Conservation (phyloP, 352 stramenopile species). For the Globisporangium apiculatum region DNA sequence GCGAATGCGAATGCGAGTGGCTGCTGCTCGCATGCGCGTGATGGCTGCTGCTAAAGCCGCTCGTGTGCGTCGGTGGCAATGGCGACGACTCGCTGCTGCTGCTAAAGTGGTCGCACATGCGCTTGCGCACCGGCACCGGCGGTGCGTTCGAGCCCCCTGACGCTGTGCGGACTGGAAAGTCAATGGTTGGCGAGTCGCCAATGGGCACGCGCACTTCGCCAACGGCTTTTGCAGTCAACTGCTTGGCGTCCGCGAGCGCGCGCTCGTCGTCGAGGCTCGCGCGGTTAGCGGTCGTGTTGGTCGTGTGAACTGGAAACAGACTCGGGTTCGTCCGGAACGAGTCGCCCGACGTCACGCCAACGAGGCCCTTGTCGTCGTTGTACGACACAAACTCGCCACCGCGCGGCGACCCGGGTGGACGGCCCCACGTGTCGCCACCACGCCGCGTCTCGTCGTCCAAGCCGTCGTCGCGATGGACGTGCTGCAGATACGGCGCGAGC, state of each 20-base stretch:
- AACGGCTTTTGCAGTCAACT: conserved; percentile 9
- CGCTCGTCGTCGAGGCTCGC: conserved; percentile 15
- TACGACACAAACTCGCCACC: conserved; percentile 37
- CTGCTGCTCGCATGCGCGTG: not conserved
- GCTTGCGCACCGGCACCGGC: conserved; percentile 7
- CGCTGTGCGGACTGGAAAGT: conserved; percentile 5
- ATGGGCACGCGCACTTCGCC: conserved; percentile 11
- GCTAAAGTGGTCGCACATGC: conserved; percentile 15
- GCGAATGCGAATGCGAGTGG: too few species aligned
- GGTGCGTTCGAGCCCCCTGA: not conserved
- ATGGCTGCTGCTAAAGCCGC: not conserved
- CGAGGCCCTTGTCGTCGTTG: conserved; percentile 42
- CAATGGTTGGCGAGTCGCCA: conserved; percentile 9
- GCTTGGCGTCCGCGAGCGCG: conserved; percentile 21
- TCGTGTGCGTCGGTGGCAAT: conserved; percentile 2
- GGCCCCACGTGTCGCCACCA: conserved; percentile 34
- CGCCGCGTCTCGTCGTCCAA: conserved; percentile 48
- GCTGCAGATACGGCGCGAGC: conserved; percentile 78
- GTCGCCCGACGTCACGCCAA: conserved; percentile 46
- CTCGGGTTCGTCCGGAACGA: conserved; percentile 50
- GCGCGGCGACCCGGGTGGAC: conserved; percentile 24
- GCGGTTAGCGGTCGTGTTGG: conserved; percentile 1
- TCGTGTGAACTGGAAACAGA: conserved; percentile 19
- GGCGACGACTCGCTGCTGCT: not conserved
- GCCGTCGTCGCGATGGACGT: conserved; percentile 69